These are phyloP conservation scores for Diaporthe sp. DNA, from an alignment of 2,329 filamentous ascomycete genomes.

Conservation along the genomic window DNA sequence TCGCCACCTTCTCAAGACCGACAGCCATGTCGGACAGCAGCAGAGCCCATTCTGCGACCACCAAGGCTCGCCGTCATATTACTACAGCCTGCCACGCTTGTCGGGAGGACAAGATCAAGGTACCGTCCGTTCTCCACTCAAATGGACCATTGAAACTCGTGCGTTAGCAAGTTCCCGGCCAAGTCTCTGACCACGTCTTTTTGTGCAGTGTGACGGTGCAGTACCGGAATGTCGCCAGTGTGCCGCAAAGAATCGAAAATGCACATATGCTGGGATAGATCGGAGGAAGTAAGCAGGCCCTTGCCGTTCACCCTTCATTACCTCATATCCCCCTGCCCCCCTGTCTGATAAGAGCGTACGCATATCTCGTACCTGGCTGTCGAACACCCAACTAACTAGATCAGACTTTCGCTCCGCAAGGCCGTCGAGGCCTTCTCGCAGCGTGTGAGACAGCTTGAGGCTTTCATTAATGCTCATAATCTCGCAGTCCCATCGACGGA, in stretches of 20 bases:
- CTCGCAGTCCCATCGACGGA: background rate
- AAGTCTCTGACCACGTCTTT: background rate
- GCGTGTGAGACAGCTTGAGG: slow-evolving; percentile 8
- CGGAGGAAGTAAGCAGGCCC: slow-evolving; percentile 16
- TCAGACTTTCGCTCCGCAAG: slow-evolving; percentile 3
- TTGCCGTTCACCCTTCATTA: background rate
- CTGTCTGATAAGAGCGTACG: background rate
- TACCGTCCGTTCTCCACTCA: background rate
- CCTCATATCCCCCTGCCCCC: background rate
- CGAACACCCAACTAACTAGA: background rate
- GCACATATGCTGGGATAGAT: slow-evolving; percentile 11
- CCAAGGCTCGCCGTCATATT: background rate
- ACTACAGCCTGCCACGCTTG: background rate
- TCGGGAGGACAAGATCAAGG: slow-evolving; percentile 15
- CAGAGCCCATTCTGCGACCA: background rate
- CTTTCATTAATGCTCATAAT: background rate
- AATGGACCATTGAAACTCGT: background rate
- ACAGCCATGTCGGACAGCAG: background rate
- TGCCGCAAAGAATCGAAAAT: background rate
- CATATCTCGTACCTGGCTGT: background rate
- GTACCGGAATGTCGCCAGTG: background rate
- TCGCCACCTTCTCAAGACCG: background rate
- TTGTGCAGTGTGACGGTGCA: background rate
- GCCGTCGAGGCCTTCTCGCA: slow-evolving; percentile 1
- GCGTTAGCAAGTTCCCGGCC: background rate